Percentiles rank a stretch among this genome's conserved stretches.
Evolutionary conservation across 768 basidiomycete genomes (phyloP).

Genomic region (Tubosaeta sp.): DNA sequence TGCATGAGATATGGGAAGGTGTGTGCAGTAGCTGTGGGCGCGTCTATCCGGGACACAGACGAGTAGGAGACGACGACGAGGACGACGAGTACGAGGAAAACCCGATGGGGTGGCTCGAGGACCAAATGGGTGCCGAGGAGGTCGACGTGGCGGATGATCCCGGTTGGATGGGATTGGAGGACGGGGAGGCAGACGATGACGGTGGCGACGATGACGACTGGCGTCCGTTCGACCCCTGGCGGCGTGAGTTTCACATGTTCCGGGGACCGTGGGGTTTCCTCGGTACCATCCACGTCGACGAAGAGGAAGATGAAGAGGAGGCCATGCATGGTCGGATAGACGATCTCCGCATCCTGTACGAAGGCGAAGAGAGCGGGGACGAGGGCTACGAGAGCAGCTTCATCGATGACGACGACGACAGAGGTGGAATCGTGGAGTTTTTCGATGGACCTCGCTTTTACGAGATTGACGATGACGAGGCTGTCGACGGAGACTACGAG

Average conservation of each 20-base stretch:
- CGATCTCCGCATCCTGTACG: slow-evolving; percentile 5
- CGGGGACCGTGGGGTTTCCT: slow-evolving; percentile 17
- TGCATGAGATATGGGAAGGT: slow-evolving; percentile 75
- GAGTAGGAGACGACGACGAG: slow-evolving; percentile 22
- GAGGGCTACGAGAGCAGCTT: slow-evolving; percentile 52
- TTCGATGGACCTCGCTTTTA: slow-evolving; percentile 19
- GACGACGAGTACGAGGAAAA: slow-evolving; percentile 28
- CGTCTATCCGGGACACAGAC: slow-evolving; percentile 51
- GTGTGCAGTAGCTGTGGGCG: slow-evolving; percentile 60
- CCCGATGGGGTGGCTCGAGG: slow-evolving; percentile 33
- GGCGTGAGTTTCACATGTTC: slow-evolving; percentile 11
- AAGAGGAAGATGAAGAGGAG: slow-evolving; percentile 22
- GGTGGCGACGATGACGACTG: slow-evolving; percentile 25
- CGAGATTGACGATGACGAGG: slow-evolving; percentile 16
- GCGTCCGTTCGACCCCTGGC: slow-evolving; percentile 18
- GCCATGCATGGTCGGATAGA: slow-evolving; percentile 1
- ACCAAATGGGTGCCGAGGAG: slow-evolving; percentile 34
- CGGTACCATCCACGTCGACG: slow-evolving; percentile 19
- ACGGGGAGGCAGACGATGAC: slow-evolving; percentile 31
- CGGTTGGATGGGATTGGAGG: slow-evolving; percentile 32
- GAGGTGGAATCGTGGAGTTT: background rate
- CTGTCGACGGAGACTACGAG: slow-evolving; percentile 9
- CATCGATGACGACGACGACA: slow-evolving; percentile 45
- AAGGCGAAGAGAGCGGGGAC: slow-evolving; percentile 28
- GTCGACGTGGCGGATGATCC: slow-evolving; percentile 28